phyloP scores from a whole-genome alignment of 75 land plant species.

The Sequoia sempervirens region DNA sequence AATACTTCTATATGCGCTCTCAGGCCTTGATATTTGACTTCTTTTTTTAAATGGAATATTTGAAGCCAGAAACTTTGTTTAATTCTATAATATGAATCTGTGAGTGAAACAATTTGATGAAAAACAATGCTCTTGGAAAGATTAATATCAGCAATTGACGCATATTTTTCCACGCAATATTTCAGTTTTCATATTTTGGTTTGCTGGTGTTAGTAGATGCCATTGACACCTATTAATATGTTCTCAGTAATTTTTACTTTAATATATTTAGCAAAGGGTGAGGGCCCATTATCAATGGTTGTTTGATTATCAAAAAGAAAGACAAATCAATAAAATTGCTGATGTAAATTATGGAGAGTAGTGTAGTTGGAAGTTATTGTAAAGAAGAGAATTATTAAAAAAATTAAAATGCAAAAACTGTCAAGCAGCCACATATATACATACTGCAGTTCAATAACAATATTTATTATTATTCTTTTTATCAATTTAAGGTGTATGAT shows the following conservation, averaged over 20 bases:
- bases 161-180: neutral
- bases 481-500: neutral
- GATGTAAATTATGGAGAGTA: neutral
- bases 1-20: no score
- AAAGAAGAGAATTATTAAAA: neutral
- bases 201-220: no score
- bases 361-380: neutral
- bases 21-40: no score
- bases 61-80: no score
- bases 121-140: neutral
- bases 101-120: neutral
- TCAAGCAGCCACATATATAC: neutral
- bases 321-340: neutral
- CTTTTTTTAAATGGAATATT: no score
- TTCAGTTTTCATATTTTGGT: neutral
- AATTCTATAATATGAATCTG: no score
- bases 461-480: neutral
- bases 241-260: no score
- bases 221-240: no score
- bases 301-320: neutral
- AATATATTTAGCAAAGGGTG: no score
- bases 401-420: neutral
- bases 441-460: neutral
- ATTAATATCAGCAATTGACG: no score
- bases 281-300: no score